Evolutionary conservation across 441 rosid genomes (phyloP), one percentile per base, ranked within the genome.

Genomic region (Corymbia citriodora): DNA sequence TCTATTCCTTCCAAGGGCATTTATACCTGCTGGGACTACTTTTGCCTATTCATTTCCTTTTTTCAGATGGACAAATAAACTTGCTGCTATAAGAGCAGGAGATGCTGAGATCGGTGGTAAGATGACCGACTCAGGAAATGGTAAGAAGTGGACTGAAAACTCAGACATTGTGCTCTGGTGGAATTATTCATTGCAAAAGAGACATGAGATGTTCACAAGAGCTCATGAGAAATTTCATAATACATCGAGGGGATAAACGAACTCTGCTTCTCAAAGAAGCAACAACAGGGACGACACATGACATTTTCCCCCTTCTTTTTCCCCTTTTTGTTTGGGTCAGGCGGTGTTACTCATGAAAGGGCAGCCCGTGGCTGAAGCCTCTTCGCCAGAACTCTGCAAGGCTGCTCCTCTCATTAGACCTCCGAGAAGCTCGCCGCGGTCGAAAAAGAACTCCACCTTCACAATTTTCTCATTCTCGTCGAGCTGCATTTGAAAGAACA

Each of bases 361-460:
- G 79, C 79, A 68, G 79, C 79, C 33, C 16, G 79, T 16, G 45
- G 79, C 79, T 68, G 79, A 68, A 70, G 74, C 90, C 31, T 87
- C 91, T 33, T 82, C 65, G 25, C 68, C 31, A 25, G 91, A 68
- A 85, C 88, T 21, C 31, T 89, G 90, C 53, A 88, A 21, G n/a
- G 49, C 48, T 8, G 45, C 90, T 40, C 95, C 95, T 70, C 92
- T 94, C 92, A 94, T 81, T 18, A 96, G 96, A 70, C 93, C 94
- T 88, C 96, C 97, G 25, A 96, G 94, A 89, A 95, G 89, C 81
- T 94, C 96, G 33, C 94, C 95, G 4, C 95, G 90, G 83, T 95
- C 94, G 1, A 89, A 12, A 85, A 94, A 95, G 93, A 94, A 90
- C 89, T 95, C 97, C 7, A 93, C 94, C 92, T 93, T 96, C 92